phyloP scores from a whole-genome alignment of 768 basidiomycete genomes.

The Chalciporus chontae region DNA sequence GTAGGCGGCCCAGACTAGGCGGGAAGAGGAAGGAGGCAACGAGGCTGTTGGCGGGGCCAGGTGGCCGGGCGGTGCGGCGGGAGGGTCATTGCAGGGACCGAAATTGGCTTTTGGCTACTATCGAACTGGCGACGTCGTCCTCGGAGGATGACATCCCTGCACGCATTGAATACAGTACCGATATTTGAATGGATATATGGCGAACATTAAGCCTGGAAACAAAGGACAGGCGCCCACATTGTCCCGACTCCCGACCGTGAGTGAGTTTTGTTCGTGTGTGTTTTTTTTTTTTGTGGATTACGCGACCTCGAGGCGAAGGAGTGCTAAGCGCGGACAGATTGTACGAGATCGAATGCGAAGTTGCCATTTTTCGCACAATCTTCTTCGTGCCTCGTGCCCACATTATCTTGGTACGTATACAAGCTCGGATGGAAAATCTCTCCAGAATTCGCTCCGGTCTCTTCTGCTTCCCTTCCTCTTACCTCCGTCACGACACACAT shows the following conservation, averaged over 20 bases:
- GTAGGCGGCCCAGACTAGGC: conserved; percentile 2
- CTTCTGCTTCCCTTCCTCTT: conserved; percentile 7
- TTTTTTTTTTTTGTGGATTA: conserved; percentile 15
- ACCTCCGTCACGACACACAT: conserved; percentile 2
- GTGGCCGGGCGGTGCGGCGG: too few relatives aligned
- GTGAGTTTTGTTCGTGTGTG: not conserved
- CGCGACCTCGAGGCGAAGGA: conserved; percentile 28
- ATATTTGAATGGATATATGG: not conserved
- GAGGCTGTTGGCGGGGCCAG: conserved; percentile 1
- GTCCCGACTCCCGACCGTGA: not conserved
- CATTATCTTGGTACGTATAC: conserved; percentile 30
- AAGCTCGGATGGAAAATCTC: conserved; percentile 22
- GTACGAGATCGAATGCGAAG: conserved; percentile 5
- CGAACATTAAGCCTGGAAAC: not conserved
- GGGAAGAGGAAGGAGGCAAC: conserved; percentile 13
- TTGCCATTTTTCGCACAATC: conserved; percentile 8
- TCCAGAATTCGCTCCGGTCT: conserved; percentile 2
- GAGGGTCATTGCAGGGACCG: not conserved
- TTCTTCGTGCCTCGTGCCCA: conserved; percentile 13
- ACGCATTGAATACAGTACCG: not conserved
- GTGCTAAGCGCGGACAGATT: conserved; percentile 4
- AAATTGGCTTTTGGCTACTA: conserved; percentile 5
- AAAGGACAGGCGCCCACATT: conserved; percentile 3
- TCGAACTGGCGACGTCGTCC: not conserved
- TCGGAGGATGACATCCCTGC: not conserved